phyloP scores from a whole-genome alignment of 495 filamentous ascomycete genomes.

The Chaetomium fimeti region DNA sequence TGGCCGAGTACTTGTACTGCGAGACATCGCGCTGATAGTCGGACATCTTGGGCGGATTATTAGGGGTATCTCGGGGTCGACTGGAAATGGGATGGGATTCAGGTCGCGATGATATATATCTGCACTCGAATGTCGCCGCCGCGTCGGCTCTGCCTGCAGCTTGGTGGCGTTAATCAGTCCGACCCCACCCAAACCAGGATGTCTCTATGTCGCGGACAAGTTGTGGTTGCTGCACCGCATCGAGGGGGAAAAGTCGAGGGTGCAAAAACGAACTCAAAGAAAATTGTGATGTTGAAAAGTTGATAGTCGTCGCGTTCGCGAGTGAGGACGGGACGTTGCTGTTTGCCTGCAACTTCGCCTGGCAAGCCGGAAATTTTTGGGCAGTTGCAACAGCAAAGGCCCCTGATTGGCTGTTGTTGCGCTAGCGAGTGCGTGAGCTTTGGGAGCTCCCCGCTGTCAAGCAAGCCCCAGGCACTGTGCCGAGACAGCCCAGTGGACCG shows the following conservation, averaged over 20 bases:
- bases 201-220: constrained; percentile 19
- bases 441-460: background rate
- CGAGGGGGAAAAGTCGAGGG: constrained; percentile 17
- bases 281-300: constrained; percentile 9
- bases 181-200: constrained; percentile 25
- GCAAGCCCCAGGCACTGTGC: background rate
- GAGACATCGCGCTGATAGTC: constrained; percentile 85
- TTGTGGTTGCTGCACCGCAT: constrained; percentile 23
- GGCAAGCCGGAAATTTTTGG: constrained; percentile 29
- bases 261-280: background rate
- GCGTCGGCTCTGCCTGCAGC: constrained; percentile 15
- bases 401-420: constrained; percentile 26
- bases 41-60: constrained; percentile 58
- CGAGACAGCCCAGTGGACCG: background rate
- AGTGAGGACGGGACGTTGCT: constrained; percentile 10
- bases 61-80: constrained; percentile 10
- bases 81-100: background rate
- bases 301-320: constrained; percentile 5
- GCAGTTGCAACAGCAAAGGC: constrained; percentile 11
- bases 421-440: constrained; percentile 3
- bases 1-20: constrained; percentile 99
- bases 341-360: constrained; percentile 12
- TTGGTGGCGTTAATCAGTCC: constrained; percentile 19
- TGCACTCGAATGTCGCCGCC: constrained; percentile 12
- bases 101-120: background rate